Base-by-base conservation (phyloP, 2,329 filamentous ascomycete species). In the Beauveria brongniartii region DNA sequence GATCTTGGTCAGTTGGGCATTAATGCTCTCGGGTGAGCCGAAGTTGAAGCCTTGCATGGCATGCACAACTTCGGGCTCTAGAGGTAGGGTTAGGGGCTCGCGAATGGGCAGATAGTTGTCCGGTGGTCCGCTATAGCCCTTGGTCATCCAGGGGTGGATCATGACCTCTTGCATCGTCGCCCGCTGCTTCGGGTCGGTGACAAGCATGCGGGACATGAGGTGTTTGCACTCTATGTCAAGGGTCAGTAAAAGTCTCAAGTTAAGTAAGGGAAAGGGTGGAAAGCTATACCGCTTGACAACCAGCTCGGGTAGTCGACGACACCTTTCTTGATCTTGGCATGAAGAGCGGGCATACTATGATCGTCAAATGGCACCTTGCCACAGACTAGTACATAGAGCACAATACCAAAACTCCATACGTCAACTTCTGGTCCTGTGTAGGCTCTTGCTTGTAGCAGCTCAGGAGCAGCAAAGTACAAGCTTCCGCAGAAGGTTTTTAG, bases 11-110 rank as follows among this genome's bases (percentile, higher is more conserved):
- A 99, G 82, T 70, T 97, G 91, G 3, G 84, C 78, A 61, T 84
- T 87, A 70, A 99, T 97, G 61, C 85, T 84, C 58, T 97, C 92
- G 1, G 91, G 83, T 0, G 91, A 83, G 1, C 94, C 94, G 76
- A 97, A 99, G 73, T 97, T 96, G 73, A 99, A 99, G 2, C 94
- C 94, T 26, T 92, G 95, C 94, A 99, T 99, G 67, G 90, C 92
- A 54, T 91, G 85, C 61, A 99, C 84, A 5, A 97, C 88, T 48
- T 90, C 87, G 1, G 83, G 79, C 69, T 97, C 93, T 10, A 99
- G 77, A 6, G 93, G 92, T 16, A 95, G 78, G 43, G 89, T 84
- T n/a, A 97, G 74, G 2, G 94, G 91, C 67, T 96, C 93, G 54
- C 94, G 88, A 37, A 78, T 75, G 3, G 92, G 92, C 2, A 99